Evolutionary conservation across 805 yeast genomes (phyloP), one percentile per base, ranked within the genome.

Genomic region (Cyberlindnera galapagoensis): DNA sequence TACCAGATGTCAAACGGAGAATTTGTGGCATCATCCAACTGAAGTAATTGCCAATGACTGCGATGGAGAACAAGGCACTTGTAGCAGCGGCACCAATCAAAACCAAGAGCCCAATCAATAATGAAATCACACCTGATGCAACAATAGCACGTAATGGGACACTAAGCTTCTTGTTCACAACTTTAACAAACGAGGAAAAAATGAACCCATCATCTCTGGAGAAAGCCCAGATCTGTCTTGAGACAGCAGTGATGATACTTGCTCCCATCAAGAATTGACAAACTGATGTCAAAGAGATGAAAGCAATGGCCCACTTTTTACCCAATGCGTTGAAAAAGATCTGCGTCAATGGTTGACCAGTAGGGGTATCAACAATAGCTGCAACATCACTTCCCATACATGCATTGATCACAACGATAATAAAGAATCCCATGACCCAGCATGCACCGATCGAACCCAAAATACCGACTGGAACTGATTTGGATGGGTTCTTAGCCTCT

Each of bases 181-280:
- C 69, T 44, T 76, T 74, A 36, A 80, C 66, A 47, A 62, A 60
- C 24, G 63, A 54, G 13, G 79, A 66, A 44, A 77, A 61, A 7
- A 88, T 87, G 36, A 80, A 63, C 18, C 86, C 85, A 40, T 78
- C 77, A 52, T 80, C 88, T 60, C 88, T 70, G 13, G 84, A 77
- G 55, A 78, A 78, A 2, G 86, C 84, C 76, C 81, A 80, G 31
- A 76, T 63, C 56, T 77, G 85, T 54, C 86, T 67, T 2, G 82
- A 75, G 7, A 71, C 65, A 13, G 83, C 82, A 21, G 76, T 65
- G 35, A 76, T 54, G 38, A 69, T 66, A 6, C 80, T 70, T 15
- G 72, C 65, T n/a, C 81, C 80, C 84, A 78, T 79, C 32, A 77
- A 57, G 56, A 71, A 74, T 52, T 77, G 85, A 20, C 81, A 75